Evolutionary conservation across 305 asterid genomes (phyloP).

Genomic region (Striga hermonthica): DNA sequence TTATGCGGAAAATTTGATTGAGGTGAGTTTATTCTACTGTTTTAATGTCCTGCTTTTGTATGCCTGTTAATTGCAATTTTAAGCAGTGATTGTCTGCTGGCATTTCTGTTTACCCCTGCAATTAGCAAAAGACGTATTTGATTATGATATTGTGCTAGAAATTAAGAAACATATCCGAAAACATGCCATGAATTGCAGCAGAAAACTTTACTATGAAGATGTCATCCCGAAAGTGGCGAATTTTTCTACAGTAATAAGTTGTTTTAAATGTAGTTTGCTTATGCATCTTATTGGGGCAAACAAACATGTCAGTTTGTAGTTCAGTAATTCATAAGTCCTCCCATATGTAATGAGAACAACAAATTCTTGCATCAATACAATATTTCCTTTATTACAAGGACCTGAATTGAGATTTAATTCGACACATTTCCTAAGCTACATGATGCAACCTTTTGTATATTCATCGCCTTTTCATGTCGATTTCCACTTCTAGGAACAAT

Average conservation of each 20-base stretch:
- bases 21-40: background rate
- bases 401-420: too few species aligned
- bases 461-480: too few species aligned
- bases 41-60: background rate
- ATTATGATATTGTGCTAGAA: background rate
- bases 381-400: too few species aligned
- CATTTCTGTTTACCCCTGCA: background rate
- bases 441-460: too few species aligned
- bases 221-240: background rate
- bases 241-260: background rate
- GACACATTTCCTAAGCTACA: too few species aligned
- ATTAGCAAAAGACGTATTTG: background rate
- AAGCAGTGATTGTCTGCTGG: background rate
- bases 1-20: background rate
- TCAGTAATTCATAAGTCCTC: too few species aligned
- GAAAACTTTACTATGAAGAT: background rate
- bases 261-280: too few species aligned
- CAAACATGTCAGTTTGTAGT: too few species aligned
- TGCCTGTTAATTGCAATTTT: background rate
- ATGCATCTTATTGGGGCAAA: too few species aligned
- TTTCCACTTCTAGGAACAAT: too few species aligned
- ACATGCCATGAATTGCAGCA: background rate
- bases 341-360: too few species aligned
- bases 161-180: background rate
- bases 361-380: too few species aligned